Conservation (phyloP, 1,284 basidiomycete species). For the Chondrostereum purpureum region DNA sequence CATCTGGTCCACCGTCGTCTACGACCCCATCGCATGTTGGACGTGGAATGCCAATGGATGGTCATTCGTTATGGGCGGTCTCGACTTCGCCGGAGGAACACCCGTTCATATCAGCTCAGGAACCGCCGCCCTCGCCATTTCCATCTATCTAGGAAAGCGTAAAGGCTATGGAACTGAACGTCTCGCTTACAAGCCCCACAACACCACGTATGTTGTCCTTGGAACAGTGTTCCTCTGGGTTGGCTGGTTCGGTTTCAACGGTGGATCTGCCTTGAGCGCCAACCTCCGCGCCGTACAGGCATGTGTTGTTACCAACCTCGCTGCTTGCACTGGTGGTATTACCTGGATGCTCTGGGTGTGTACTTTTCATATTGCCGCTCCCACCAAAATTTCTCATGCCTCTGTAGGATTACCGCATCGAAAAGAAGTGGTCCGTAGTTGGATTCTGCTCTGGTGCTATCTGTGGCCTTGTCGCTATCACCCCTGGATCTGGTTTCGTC, state of each 20-base stretch:
- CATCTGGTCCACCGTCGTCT: conserved; percentile 89
- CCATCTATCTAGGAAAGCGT: conserved; percentile 86
- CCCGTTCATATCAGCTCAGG: conserved; percentile 93
- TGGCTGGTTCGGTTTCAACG: conserved; percentile 96
- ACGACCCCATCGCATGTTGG: conserved; percentile 92
- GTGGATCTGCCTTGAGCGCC: conserved; percentile 77
- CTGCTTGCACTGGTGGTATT: conserved; percentile 80
- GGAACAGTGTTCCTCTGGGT: conserved; percentile 96
- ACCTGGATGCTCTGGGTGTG: conserved; percentile 88
- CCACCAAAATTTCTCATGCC: background rate
- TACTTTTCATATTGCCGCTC: background rate
- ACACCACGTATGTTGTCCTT: conserved; percentile 83
- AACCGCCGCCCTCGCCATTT: conserved; percentile 87
- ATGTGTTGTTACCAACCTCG: conserved; percentile 89
- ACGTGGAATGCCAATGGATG: conserved; percentile 79
- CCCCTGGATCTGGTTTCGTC: conserved; percentile 87
- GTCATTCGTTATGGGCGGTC: conserved; percentile 72
- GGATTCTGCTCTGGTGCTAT: conserved; percentile 97
- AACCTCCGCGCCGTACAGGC: conserved; percentile 87
- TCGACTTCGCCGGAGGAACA: conserved; percentile 94
- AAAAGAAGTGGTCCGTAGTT: conserved; percentile 89
- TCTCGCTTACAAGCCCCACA: conserved; percentile 85
- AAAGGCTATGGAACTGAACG: conserved; percentile 91
- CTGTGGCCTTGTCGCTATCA: conserved; percentile 85
- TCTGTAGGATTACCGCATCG: conserved; percentile 78